Base-by-base conservation (phyloP, 1,284 basidiomycete species). In the Ceratobasidium sp. region DNA sequence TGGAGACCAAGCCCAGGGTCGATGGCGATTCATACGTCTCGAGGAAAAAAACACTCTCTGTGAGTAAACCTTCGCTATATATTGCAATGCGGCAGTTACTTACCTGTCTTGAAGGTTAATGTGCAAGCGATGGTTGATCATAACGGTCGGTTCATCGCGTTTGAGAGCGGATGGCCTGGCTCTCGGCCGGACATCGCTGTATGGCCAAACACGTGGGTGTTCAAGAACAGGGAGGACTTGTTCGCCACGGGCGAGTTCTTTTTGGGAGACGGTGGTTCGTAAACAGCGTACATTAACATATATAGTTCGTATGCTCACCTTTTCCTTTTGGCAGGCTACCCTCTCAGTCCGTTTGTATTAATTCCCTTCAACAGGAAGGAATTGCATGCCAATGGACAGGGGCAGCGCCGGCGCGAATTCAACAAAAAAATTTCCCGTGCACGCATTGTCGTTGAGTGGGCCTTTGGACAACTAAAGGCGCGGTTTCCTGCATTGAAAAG, bases 121-220 rank as follows among this genome's bases (percentile, higher is more conserved):
- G 41, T 33, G 27, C 30, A 23, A 7, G 14, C 14, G 7, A 38
- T 52, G 5, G 46, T 67, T 27, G 65, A 67, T 52, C 20, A 10
- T 52, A 16, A 33, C 8, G n/a, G 46, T 6, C 38, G 65, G 14
- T 50, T 67, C 23, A 67, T 67, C 30, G 16, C 65, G 23, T 30
- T 44, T 27, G 65, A 67, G 12, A 20, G 20, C 30, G 65, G 65
- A 12, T 67, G 46, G 44, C 20, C 65, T 18, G 65, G 65, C 12
- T 67, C 20, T 48, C 48, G 50, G 48, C 10, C 16, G 2, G 65
- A 67, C 23, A 2, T 12, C 7, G 10, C 23, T 41, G 20, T 41
- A 14, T 65, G 62, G 62, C 16, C 16, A 27, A 38, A 65, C 62
- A 18, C 35, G 30, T 20, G 18, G 16, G 8, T 12, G 20, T 65